Evolutionary conservation across 1,139 yeast species (phyloP), one percentile per base, ranked within the genome.

Genomic region (Blastobotrys malaysiensis): DNA sequence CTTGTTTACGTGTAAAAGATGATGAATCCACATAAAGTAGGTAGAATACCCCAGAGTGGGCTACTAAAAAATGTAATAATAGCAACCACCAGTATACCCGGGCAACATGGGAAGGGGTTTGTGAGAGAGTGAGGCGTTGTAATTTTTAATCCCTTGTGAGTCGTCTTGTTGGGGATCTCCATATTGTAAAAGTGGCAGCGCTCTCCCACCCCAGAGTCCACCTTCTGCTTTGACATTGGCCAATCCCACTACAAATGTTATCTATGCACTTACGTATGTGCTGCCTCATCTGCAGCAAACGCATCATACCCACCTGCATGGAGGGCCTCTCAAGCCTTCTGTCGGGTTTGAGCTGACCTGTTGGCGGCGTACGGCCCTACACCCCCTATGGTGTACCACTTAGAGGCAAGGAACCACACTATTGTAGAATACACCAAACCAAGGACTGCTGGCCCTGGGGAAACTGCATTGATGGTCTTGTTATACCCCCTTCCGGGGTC

Each of bases 221-320:
- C 36, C 36, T 26, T 26, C 36, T 26, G 36, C 36, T 26, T 31
- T 7, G 16, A 11, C 26, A 22, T 9, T 31, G 39, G 39, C 39
- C 39, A 31, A 31, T 31, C 39, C 39, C 16, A 31, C 39, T 31
- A 7, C n/a, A n/a, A 3, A n/a, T 31, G 39, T 31, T 31, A 31
- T 31, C 39, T 31, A 31, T 31, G 39, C 39, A 31, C 39, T 31
- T 31, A 7, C 39, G n/a, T 11, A 31, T 31, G 39, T 31, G n/a
- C 39, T 31, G 39, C 39, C 39, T 31, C 39, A 31, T 31, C 39
- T 31, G 39, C 39, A 31, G 39, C 39, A 31, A 31, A 31, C 39
- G 39, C 39, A 31, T 7, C 16, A 31, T 31, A 13, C 39, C 39
- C 39, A 31, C 39, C 39, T 31, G 39, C 39, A 13, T 31, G 39